Evolutionary conservation across 2,329 filamentous ascomycete genomes (phyloP).

Genomic region (Claviceps monticola): DNA sequence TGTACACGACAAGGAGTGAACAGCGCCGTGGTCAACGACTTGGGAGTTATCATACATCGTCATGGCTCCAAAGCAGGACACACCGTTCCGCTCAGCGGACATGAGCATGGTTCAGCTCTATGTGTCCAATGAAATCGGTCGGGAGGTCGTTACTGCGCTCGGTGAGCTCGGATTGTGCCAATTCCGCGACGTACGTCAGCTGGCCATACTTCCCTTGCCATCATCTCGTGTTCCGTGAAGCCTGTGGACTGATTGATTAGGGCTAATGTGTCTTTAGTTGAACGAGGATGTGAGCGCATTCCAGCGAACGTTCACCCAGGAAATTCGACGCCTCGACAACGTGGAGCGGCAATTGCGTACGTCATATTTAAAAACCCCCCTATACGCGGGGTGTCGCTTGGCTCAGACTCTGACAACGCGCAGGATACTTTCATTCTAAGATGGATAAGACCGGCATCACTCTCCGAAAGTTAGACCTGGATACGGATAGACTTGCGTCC

Average conservation of each 20-base stretch:
- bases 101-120: conserved; percentile 99
- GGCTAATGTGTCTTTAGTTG: conserved; percentile 42
- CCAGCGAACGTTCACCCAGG: conserved; percentile 92
- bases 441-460: conserved; percentile 87
- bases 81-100: conserved; percentile 98
- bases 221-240: neutral
- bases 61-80: conserved; percentile 64
- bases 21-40: conserved; percentile 15
- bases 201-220: neutral
- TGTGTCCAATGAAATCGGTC: conserved; percentile 95
- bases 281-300: conserved; percentile 90
- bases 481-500: conserved; percentile 71
- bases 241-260: neutral
- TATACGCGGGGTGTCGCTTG: conserved; percentile 1
- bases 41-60: conserved; percentile 18
- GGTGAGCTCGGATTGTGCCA: conserved; percentile 94
- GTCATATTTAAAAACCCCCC: conserved; percentile 21
- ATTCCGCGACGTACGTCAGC: conserved; percentile 73
- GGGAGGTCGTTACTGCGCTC: conserved; percentile 91
- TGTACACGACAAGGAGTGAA: conserved; percentile 12
- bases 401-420: conserved; percentile 15
- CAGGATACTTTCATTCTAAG: conserved; percentile 86
- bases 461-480: conserved; percentile 82
- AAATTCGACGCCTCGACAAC: conserved; percentile 94
- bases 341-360: conserved; percentile 92